Base-by-base conservation (phyloP, 2,329 filamentous ascomycete species). In the Rasamsonia emersonii region DNA sequence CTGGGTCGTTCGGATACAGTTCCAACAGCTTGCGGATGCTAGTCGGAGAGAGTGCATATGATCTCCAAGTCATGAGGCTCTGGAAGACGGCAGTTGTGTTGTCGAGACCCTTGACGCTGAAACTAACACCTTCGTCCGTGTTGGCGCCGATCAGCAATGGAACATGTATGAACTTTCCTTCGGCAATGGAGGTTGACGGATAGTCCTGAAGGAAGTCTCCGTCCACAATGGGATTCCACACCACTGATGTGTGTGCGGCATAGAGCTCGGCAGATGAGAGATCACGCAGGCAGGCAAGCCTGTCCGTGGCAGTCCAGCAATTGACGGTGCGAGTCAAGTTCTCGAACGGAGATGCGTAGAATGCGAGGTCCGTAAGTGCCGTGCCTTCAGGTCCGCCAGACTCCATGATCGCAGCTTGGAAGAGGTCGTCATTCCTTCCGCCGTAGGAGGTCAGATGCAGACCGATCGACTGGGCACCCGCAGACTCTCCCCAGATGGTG, bases 121-220 rank as follows among this genome's bases (percentile, higher is more conserved):
- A 86, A 2, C 86, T 54, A 0, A 82, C 85, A 11, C 82, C 82
- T 55, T 89, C 82, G 49, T 89, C 83, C 61, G 88, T 82, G 54
- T 86, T 81, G 48, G 85, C 72, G 26, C 83, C 82, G 24, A 82
- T 70, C 36, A 80, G 78, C 49, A 79, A 70, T 2, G 76, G 76
- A 0, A 79, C 70, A n/a, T 67, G 65, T 5, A 75, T 68, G 40
- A 74, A 78, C 36, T 67, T 65, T 7, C 77, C 75, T 0, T 51
- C 46, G 2, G 43, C 35, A 2, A 70, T 59, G 5, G 82, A 61
- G 0, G 68, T 34, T 0, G 86, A 80, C 0, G 81, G 77, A 3
- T 75, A 81, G 2, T 70, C 62, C 0, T 73, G 68, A 9, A 86
- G 65, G 4, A 70, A 67, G 2, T 51, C 68, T 16, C 79, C 78